phyloP scores from a whole-genome alignment of 2,329 filamentous ascomycete species.

The Calonectria pauciramosa region DNA sequence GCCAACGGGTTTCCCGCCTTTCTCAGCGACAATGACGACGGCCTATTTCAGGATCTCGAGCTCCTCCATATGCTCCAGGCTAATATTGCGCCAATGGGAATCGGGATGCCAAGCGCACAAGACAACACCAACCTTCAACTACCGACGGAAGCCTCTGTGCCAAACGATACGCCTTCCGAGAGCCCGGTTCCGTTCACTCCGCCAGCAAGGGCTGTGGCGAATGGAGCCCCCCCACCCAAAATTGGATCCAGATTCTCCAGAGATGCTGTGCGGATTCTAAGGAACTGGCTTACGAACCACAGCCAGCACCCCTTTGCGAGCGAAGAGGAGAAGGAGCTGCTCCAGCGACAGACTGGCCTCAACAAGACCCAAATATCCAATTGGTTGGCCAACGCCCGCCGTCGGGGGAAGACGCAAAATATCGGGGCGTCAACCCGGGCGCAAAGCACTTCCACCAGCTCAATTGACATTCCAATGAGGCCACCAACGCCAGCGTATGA shows the following conservation, averaged over 20 bases:
- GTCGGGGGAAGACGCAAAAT: constrained; percentile 76
- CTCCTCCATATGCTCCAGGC: constrained; percentile 20
- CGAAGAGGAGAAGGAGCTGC: constrained; percentile 81
- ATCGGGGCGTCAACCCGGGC: neutral
- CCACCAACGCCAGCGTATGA: constrained; percentile 5
- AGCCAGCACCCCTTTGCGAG: constrained; percentile 82
- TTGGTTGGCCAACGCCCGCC: constrained; percentile 87
- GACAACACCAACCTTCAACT: neutral
- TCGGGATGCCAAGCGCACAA: neutral
- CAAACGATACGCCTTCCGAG: neutral
- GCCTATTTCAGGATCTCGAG: constrained; percentile 19
- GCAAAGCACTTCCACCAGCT: neutral
- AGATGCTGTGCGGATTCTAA: constrained; percentile 31
- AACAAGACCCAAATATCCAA: constrained; percentile 85
- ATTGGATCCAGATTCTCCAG: constrained; percentile 42
- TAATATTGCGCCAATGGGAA: constrained; percentile 11
- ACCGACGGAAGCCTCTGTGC: neutral
- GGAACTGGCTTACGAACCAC: constrained; percentile 35
- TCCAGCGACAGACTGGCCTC: constrained; percentile 79
- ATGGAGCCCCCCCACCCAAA: constrained; percentile 33
- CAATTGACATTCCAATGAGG: constrained; percentile 18
- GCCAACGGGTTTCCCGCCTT: constrained; percentile 12
- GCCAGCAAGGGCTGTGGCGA: neutral
- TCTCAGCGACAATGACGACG: constrained; percentile 19
- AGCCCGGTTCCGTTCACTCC: neutral